Percentiles rank a stretch among this genome's conserved stretches.
Conservation (phyloP, 192 early-diverging fungal genomes). For the Linnemannia exigua region DNA sequence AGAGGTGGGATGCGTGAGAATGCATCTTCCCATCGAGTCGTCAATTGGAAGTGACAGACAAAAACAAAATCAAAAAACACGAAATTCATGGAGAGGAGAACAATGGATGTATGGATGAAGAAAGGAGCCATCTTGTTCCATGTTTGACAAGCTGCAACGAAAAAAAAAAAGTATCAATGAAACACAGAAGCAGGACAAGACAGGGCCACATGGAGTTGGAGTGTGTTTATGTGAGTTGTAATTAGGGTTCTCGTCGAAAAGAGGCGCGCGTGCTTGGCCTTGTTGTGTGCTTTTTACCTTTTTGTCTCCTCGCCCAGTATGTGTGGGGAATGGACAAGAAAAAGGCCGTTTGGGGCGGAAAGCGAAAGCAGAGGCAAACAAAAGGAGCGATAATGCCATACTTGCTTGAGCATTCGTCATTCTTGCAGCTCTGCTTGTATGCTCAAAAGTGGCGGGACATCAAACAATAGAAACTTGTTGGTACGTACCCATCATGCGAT, state of each 20-base stretch:
- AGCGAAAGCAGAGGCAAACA: no score
- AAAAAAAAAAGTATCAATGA: no score
- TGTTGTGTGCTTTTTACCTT: no score
- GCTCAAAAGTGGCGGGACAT: neutral
- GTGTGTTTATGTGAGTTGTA: neutral
- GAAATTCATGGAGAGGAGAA: neutral
- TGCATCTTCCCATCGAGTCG: neutral
- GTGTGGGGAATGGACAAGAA: conserved; percentile 1
- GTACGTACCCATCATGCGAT: neutral
- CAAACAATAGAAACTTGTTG: neutral
- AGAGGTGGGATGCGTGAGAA: neutral
- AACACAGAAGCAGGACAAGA: no score
- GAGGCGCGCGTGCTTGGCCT: no score
- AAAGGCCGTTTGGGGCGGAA: neutral
- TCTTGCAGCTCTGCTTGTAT: conserved; percentile 5
- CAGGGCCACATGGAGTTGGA: neutral
- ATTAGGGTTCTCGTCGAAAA: neutral
- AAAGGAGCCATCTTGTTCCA: no score
- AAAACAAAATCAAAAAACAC: neutral
- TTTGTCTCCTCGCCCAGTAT: neutral
- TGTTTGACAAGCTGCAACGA: no score
- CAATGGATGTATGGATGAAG: neutral
- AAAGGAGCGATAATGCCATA: conserved; percentile 26
- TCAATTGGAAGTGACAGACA: neutral
- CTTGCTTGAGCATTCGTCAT: conserved; percentile 29